Evolutionary conservation across 148 eudicot genomes (phyloP).

Genomic region (Vaccinium macrocarpon): DNA sequence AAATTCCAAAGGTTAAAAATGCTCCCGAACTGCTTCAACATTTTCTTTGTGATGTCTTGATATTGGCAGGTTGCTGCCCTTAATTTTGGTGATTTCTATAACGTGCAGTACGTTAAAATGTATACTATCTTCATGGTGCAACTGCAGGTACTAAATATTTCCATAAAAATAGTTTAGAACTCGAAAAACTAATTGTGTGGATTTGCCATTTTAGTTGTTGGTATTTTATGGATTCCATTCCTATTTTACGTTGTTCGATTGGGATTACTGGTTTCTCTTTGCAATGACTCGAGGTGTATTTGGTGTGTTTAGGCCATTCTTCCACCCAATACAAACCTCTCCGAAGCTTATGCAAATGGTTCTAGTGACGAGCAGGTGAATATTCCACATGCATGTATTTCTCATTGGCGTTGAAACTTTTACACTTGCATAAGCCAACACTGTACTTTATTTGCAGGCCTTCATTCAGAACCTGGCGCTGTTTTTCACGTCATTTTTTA

Average conservation of each 20-base stretch:
- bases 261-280: not conserved
- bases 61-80: constrained; percentile 80
- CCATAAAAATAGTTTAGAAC: not conserved
- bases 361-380: constrained; percentile 85
- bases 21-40: not conserved
- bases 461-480: constrained; percentile 95
- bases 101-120: constrained; percentile 77
- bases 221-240: not conserved
- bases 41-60: not conserved
- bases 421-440: not conserved
- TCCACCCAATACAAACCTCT: constrained; percentile 62
- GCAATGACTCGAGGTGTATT: not conserved
- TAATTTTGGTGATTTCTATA: constrained; percentile 80
- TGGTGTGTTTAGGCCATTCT: constrained; percentile 53
- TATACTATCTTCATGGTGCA: constrained; percentile 79
- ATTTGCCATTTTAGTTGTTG: not conserved
- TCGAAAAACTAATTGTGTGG: not conserved
- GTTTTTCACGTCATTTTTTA: constrained; percentile 86
- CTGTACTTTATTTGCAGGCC: constrained; percentile 48
- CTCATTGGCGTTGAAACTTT: not conserved
- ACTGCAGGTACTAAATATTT: constrained; percentile 58
- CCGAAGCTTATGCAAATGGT: constrained; percentile 85
- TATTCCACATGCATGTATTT: not conserved
- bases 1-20: not conserved
- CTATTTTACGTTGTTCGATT: not conserved